Conservation (phyloP, 176 grass and related monocot genomes). For the Triticum timopheevii region DNA sequence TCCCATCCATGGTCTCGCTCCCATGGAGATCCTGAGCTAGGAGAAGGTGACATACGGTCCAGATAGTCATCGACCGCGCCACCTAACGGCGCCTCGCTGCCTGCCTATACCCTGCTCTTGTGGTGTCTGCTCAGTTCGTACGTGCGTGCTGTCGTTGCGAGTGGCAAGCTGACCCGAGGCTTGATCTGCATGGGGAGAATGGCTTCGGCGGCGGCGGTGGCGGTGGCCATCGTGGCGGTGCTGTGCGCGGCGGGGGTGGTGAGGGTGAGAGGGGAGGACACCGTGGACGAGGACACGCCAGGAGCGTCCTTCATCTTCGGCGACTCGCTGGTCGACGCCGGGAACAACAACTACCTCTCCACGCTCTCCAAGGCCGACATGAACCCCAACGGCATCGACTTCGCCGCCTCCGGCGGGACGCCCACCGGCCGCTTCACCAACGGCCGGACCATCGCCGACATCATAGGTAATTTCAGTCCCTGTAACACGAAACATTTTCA, state of each 20-base stretch:
- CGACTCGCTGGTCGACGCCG: constrained; percentile 88
- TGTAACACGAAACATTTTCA: neutral
- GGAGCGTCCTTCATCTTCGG: constrained; percentile 95
- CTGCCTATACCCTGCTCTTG: no score
- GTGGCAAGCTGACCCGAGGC: no score
- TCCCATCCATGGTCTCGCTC: no score
- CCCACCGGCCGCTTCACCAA: constrained; percentile 97
- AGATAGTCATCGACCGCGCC: no score
- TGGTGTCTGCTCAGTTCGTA: neutral
- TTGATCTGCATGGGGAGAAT: neutral
- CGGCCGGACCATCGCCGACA: constrained; percentile 89
- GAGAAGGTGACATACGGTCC: no score
- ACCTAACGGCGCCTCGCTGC: no score
- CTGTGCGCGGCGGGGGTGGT: constrained; percentile 14
- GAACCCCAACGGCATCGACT: constrained; percentile 89
- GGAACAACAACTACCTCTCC: constrained; percentile 93
- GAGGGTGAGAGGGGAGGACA: neutral
- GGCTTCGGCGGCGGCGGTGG: neutral
- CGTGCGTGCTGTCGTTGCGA: neutral
- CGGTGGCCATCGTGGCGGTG: neutral
- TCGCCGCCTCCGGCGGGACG: constrained; percentile 66
- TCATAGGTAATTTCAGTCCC: constrained; percentile 33
- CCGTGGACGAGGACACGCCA: constrained; percentile 2
- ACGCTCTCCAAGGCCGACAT: constrained; percentile 84
- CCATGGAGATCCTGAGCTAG: no score